phyloP scores from a whole-genome alignment of 495 filamentous ascomycete species.

The Cercophora sp. region DNA sequence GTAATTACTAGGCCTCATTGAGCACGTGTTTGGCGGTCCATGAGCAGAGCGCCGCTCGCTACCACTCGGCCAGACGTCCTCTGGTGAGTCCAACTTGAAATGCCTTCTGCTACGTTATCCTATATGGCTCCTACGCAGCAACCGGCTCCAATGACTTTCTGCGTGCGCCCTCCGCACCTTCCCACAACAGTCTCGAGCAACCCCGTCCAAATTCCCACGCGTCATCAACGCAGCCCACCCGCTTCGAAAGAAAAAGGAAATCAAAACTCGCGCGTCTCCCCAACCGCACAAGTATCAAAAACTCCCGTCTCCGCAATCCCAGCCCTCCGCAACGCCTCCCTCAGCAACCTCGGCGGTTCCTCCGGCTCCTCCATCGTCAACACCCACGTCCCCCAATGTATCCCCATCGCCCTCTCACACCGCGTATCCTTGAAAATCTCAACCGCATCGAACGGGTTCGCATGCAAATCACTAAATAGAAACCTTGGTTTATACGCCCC shows the following conservation, averaged over 20 bases:
- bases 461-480: constrained; percentile 76
- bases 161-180: no score
- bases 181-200: no score
- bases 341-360: constrained; percentile 73
- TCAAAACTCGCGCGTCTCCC: constrained; percentile 72
- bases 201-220: no score
- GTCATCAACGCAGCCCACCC: no score
- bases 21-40: no score
- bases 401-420: constrained; percentile 77
- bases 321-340: constrained; percentile 63
- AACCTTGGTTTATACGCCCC: constrained; percentile 83
- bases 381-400: constrained; percentile 92
- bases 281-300: constrained; percentile 82
- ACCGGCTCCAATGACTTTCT: no score
- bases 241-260: not conserved
- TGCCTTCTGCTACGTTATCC: no score
- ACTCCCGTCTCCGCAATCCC: constrained; percentile 67
- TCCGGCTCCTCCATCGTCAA: constrained; percentile 78
- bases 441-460: constrained; percentile 82
- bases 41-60: no score
- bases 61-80: no score
- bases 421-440: constrained; percentile 87
- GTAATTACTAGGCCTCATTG: no score
- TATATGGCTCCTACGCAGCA: no score
- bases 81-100: no score